Evolutionary conservation across 176 grass and related monocot genomes (phyloP), one percentile per base, ranked within the genome.

Genomic region (Guadua angustifolia): DNA sequence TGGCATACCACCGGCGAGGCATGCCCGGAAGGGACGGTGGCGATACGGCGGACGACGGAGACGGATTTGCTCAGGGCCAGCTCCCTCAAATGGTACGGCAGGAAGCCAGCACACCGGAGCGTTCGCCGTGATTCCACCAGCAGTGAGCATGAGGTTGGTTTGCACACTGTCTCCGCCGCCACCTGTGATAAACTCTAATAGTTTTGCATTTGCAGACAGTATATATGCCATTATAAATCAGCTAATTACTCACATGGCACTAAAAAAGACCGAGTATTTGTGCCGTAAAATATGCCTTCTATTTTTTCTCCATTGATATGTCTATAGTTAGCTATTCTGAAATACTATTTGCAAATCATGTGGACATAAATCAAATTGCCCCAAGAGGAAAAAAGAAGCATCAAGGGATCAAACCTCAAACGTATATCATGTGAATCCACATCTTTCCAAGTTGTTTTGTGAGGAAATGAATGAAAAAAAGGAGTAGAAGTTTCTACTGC

Each of bases 111-210:
- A 15, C 59, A 36, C 66, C 47, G 75, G 47, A 61, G 6, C 7
- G 21, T 85, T 42, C 91, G 91, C 21, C 94, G 86, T 50, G 80
- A 90, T 85, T 96, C 91, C 60, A 77, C 84, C 8, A 73, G 72
- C 86, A 76, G 26, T 15, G 88, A 74, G 2, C 94, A 96, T 86
- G 94, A 96, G 94, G 94, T 96, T 55, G 73, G 74, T 63, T 47
- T 36, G 24, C 72, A 24, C 55, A 66, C 4, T 21, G 46, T 66
- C 3, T 16, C 55, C 2, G n/a, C 55, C 2, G n/a, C 19, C 14
- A 25, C 1, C 32, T 32, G 11, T 7, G 24, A 51, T 19, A n/a
- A 5, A 16, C 25, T 40, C 1, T 26, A 33, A 38, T 35, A 59
- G 12, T 46, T 67, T 68, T 77, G 10, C 57, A 78, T 29, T n/a